Evolutionary conservation across 2,329 filamentous ascomycete species (phyloP).

Genomic region (Teratosphaeria nubilosa): DNA sequence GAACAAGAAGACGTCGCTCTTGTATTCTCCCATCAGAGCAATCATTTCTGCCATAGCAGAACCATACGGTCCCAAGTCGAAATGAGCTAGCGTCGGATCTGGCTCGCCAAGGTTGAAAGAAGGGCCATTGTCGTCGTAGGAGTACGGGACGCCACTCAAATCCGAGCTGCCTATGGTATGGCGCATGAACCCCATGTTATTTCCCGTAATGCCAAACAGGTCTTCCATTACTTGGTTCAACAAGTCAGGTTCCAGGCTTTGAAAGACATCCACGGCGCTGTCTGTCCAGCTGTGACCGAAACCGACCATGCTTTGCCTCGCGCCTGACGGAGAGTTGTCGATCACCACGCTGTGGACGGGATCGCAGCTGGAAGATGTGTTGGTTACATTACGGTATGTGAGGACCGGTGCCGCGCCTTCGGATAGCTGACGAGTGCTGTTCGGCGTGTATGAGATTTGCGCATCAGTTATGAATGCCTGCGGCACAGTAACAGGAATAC

Average conservation of each 20-base stretch:
- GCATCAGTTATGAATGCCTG: slow-evolving; percentile 16
- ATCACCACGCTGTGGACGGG: slow-evolving; percentile 7
- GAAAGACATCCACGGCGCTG: slow-evolving; percentile 27
- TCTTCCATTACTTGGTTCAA: slow-evolving; percentile 25
- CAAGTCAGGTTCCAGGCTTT: slow-evolving; percentile 19
- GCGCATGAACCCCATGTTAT: slow-evolving; percentile 30
- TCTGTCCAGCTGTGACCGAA: slow-evolving; percentile 33
- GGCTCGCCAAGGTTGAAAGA: slow-evolving; percentile 23
- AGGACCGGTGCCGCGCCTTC: slow-evolving; percentile 8
- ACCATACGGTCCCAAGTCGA: slow-evolving; percentile 26
- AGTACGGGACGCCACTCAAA: slow-evolving; percentile 26
- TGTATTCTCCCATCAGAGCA: slow-evolving; percentile 27
- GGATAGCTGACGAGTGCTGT: slow-evolving; percentile 15
- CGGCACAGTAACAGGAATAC: slow-evolving; percentile 10
- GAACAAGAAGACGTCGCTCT: slow-evolving; percentile 26
- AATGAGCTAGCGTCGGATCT: slow-evolving; percentile 24
- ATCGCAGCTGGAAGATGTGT: background rate
- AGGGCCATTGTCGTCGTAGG: slow-evolving; percentile 27
- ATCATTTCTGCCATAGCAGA: slow-evolving; percentile 29
- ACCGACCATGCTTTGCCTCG: slow-evolving; percentile 24
- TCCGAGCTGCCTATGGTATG: slow-evolving; percentile 32
- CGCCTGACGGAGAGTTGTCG: slow-evolving; percentile 9
- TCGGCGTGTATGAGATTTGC: slow-evolving; percentile 9
- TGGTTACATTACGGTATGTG: slow-evolving; percentile 3
- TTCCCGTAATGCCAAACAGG: slow-evolving; percentile 26